Percentiles rank a stretch among this genome's conserved stretches.
Evolutionary conservation across 2,329 filamentous ascomycete species (phyloP).

Genomic region (Karstenula rhodostoma): DNA sequence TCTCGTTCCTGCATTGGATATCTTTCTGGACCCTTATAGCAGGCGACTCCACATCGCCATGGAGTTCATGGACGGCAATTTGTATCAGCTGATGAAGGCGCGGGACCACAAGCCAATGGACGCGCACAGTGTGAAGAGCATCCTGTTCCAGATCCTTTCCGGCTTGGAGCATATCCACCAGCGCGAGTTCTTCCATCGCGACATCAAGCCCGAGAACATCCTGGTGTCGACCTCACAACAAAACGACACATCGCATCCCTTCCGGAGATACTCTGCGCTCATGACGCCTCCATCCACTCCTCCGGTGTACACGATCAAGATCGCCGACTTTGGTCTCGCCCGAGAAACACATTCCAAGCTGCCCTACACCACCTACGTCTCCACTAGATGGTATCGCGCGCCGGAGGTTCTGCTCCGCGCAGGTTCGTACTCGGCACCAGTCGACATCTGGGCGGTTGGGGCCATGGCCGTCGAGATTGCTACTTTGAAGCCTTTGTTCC

Average conservation of each 20-base stretch:
- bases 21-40: constrained; percentile 94
- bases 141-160: constrained; percentile 95
- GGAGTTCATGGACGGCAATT: constrained; percentile 99
- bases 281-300: constrained; percentile 96
- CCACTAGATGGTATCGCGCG: constrained; percentile 93
- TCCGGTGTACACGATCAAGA: constrained; percentile 94
- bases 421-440: constrained; percentile 95
- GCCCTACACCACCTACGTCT: constrained; percentile 98
- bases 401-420: constrained; percentile 93
- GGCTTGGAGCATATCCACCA: constrained; percentile 97
- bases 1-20: constrained; percentile 95
- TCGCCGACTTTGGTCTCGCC: constrained; percentile 97
- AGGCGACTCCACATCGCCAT: constrained; percentile 98
- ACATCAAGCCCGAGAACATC: constrained; percentile 99
- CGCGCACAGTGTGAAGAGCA: constrained; percentile 92
- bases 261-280: constrained; percentile 89
- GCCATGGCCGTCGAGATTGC: constrained; percentile 99
- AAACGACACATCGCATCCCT: constrained; percentile 82
- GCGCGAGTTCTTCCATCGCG: constrained; percentile 96
- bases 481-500: constrained; percentile 94
- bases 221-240: constrained; percentile 90
- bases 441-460: constrained; percentile 98
- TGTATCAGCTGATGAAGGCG: constrained; percentile 99
- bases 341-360: constrained; percentile 95
- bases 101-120: constrained; percentile 95